Percentiles rank a stretch among this genome's conserved stretches.
phyloP scores from a whole-genome alignment of 495 filamentous ascomycete species.

The Penicillium cinerascens region DNA sequence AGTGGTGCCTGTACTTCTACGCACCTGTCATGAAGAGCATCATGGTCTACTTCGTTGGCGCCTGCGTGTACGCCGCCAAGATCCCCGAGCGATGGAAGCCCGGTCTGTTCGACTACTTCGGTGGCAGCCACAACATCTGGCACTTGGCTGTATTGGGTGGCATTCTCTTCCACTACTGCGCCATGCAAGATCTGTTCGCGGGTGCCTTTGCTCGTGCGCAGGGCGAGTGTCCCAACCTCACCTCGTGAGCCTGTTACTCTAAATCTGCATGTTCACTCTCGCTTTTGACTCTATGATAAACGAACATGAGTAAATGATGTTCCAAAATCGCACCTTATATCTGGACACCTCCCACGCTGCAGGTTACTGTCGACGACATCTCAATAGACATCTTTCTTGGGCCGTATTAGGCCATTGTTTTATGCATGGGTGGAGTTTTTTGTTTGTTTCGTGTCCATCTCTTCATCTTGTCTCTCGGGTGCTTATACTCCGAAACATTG shows the following conservation, averaged over 20 bases:
- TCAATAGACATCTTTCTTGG: neutral
- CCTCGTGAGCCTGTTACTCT: constrained; percentile 10
- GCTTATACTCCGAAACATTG: neutral
- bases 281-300: constrained; percentile 8
- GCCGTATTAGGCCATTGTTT: neutral
- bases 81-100: constrained; percentile 91
- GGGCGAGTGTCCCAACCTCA: constrained; percentile 49
- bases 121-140: constrained; percentile 96
- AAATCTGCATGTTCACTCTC: neutral
- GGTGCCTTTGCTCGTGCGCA: constrained; percentile 72
- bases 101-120: constrained; percentile 89
- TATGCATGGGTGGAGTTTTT: constrained; percentile 19
- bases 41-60: constrained; percentile 79
- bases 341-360: neutral
- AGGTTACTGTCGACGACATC: neutral
- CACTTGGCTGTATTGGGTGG: constrained; percentile 92
- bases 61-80: constrained; percentile 86
- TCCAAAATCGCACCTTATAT: neutral
- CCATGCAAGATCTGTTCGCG: constrained; percentile 93
- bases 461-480: neutral
- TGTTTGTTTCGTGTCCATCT: constrained; percentile 4
- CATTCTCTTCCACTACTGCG: constrained; percentile 93
- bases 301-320: constrained; percentile 5
- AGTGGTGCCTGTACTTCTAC: constrained; percentile 81
- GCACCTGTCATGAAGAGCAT: constrained; percentile 82